These are phyloP conservation scores for Eragrostis tef DNA, from an alignment of 202 grass and related monocot genomes.

Conservation along the genomic window DNA sequence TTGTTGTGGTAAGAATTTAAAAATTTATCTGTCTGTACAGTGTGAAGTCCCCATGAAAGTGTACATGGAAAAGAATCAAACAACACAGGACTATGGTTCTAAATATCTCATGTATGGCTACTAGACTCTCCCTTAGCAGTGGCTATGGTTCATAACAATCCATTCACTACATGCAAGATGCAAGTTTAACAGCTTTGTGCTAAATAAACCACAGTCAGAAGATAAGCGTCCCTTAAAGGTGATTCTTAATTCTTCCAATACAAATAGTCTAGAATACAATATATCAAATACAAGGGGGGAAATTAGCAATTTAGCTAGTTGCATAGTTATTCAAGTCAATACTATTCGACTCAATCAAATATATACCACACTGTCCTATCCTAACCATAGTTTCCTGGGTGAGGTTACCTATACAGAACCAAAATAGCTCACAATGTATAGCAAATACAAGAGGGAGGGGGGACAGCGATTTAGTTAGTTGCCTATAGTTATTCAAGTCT, in stretches of 20 bases:
- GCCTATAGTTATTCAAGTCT: too few species aligned
- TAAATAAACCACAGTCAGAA: slow-evolving; percentile 12
- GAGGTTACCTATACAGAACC: too few species aligned
- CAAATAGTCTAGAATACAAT: not conserved
- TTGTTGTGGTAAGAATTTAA: slow-evolving; percentile 37
- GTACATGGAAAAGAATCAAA: not conserved
- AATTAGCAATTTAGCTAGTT: not conserved
- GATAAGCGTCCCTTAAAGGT: not conserved
- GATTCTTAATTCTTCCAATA: slow-evolving; percentile 8
- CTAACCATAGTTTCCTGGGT: not conserved
- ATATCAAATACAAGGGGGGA: not conserved
- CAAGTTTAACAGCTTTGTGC: slow-evolving; percentile 1
- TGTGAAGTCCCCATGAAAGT: not conserved
- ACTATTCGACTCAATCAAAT: slow-evolving; percentile 19
- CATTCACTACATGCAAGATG: not conserved
- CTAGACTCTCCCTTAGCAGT: slow-evolving; percentile 4
- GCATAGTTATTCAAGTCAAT: slow-evolving; percentile 28
- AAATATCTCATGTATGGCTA: slow-evolving; percentile 28
- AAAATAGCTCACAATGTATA: too few species aligned
- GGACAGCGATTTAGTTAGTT: too few species aligned
- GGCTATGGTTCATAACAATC: not conserved
- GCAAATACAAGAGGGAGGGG: too few species aligned
- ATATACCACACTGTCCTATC: not conserved
- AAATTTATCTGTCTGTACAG: not conserved
- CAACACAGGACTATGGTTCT: slow-evolving; percentile 13